Conservation (phyloP, 345 rosid species). For the Arabis alpina region DNA sequence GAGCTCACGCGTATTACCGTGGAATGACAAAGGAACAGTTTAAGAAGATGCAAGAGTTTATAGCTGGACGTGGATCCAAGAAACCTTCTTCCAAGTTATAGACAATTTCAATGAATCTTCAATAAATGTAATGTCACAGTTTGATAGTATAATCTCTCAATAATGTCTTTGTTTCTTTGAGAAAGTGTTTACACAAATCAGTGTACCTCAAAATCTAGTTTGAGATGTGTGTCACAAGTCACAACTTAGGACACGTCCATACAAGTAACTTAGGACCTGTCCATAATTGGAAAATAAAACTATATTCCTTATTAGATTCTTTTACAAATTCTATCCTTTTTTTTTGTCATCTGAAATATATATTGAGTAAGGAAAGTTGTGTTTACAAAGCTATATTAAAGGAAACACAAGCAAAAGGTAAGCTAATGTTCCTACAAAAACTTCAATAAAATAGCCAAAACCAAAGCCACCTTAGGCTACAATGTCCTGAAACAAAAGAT, state of each 20-base stretch:
- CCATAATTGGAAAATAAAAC: too few relatives aligned
- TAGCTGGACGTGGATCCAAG: slow-evolving; percentile 67
- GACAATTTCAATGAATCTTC: not conserved
- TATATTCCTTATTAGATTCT: too few relatives aligned
- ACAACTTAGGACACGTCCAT: not conserved
- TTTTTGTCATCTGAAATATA: too few relatives aligned
- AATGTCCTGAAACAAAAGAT: too few relatives aligned
- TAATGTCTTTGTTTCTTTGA: slow-evolving; percentile 18
- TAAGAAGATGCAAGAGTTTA: slow-evolving; percentile 95
- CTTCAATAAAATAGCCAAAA: too few relatives aligned
- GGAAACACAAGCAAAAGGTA: too few relatives aligned
- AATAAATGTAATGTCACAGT: not conserved
- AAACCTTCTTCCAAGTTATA: slow-evolving; percentile 71
- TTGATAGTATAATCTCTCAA: not conserved
- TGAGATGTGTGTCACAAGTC: slow-evolving; percentile 2
- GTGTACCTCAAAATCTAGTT: not conserved
- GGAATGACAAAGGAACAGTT: slow-evolving; percentile 93
- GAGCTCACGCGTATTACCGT: slow-evolving; percentile 71
- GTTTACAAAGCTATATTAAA: too few relatives aligned
- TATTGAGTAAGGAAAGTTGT: too few relatives aligned
- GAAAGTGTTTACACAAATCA: not conserved
- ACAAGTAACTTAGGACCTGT: too few relatives aligned
- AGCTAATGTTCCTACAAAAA: too few relatives aligned
- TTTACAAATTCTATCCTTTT: too few relatives aligned
- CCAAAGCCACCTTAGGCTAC: too few relatives aligned